These are phyloP conservation scores for Termitomyces eurrhizus DNA, from an alignment of 768 basidiomycete genomes.

Conservation along the genomic window DNA sequence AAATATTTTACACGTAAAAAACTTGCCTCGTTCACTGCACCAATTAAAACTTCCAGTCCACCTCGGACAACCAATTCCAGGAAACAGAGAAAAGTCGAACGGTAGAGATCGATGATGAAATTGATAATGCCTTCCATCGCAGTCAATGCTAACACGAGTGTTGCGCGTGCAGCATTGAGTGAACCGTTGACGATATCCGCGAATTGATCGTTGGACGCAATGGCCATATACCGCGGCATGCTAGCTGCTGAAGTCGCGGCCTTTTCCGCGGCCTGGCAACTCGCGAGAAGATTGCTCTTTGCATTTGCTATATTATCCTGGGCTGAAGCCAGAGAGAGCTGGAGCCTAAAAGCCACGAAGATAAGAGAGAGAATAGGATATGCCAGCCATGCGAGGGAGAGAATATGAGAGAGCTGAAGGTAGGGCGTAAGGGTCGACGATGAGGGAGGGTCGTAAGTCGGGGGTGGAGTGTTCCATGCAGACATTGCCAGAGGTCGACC, in stretches of 20 bases:
- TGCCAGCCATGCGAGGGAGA: conserved; percentile 88
- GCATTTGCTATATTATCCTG: conserved; percentile 64
- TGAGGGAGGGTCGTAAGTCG: conserved; percentile 49
- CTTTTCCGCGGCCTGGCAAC: conserved; percentile 80
- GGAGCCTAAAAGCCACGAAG: conserved; percentile 82
- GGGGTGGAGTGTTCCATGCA: conserved; percentile 44
- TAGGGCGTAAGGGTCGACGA: conserved; percentile 66
- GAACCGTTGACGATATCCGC: conserved; percentile 75
- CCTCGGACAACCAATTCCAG: conserved; percentile 86
- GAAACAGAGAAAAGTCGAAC: conserved; percentile 92
- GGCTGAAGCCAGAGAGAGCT: conserved; percentile 67
- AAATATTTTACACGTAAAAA: background rate
- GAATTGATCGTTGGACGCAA: conserved; percentile 79
- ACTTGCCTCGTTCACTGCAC: conserved; percentile 78
- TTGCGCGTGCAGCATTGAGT: conserved; percentile 70
- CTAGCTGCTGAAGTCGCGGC: conserved; percentile 81
- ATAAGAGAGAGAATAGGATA: conserved; percentile 87
- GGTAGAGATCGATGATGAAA: conserved; percentile 89
- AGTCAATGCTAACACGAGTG: conserved; percentile 72
- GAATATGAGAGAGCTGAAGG: conserved; percentile 75
- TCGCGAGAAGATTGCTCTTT: conserved; percentile 72
- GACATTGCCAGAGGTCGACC: conserved; percentile 39
- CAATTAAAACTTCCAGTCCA: conserved; percentile 73
- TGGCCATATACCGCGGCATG: conserved; percentile 85
- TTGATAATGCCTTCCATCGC: conserved; percentile 86